phyloP scores from a whole-genome alignment of 345 rosid species.

The Melaleuca quinquenervia region DNA sequence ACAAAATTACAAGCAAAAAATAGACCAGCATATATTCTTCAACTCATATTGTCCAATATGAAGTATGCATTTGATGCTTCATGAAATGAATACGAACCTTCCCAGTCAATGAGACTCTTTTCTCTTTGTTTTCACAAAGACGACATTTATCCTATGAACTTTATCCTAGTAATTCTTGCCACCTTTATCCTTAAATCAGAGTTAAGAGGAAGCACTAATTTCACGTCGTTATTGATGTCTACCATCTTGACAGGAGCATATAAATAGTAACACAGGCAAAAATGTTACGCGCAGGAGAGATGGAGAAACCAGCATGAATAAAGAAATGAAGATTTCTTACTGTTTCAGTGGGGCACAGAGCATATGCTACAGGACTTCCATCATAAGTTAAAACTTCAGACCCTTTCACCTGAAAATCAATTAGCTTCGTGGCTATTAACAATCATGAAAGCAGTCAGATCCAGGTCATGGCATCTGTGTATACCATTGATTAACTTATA shows the following conservation, averaged over 20 bases:
- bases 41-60: not conserved
- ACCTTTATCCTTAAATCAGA: not conserved
- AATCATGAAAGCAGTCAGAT: not conserved
- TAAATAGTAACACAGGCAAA: not conserved
- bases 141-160: not conserved
- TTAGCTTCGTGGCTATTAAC: not conserved
- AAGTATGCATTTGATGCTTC: not conserved
- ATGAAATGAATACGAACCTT: not conserved
- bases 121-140: not conserved
- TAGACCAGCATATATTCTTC: not conserved
- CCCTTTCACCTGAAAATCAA: conserved; percentile 54
- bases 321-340: conserved; percentile 18
- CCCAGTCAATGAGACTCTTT: not conserved
- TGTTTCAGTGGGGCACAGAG: conserved; percentile 63
- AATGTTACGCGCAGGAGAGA: not conserved
- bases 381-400: conserved; percentile 57
- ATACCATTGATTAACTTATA: not conserved
- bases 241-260: not conserved
- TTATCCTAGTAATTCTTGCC: not conserved
- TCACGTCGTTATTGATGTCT: not conserved
- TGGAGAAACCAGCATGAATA: not conserved
- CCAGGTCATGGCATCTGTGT: not conserved
- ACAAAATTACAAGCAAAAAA: not conserved
- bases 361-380: conserved; percentile 71
- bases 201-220: not conserved